Base-by-base conservation (phyloP, 129 eudicot genomes). In the Rutidosis leptorrhynchoides region DNA sequence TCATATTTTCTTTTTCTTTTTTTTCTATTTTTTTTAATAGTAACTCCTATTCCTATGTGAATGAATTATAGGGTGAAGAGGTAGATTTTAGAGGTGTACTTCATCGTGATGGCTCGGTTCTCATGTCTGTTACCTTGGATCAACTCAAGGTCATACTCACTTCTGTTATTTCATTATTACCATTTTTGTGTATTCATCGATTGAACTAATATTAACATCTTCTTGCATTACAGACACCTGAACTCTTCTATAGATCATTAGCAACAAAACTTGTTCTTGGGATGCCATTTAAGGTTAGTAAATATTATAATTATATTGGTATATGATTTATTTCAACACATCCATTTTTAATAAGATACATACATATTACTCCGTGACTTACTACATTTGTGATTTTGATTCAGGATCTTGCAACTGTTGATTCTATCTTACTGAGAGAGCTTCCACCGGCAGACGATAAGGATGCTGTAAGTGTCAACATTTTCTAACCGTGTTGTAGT, bases 71-170 rank as follows among this genome's bases (percentile, higher is more conserved):
- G 99, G 99, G 95, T 66, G 99, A 93, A 68, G 99, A 88, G 77
- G 99, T 93, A 37, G 99, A 93, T 75, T 93, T 73, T 59, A 80
- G 99, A 73, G 96, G 96, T 33, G 95, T 78, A 68, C 95, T 93
- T 48, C 99, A 93, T 68, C 96, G 99, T 62, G 99, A 93, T 84
- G 99, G 99, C 52, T 93, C 99, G 69, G 99, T 93, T 69, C 83
- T 93, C 75, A 88, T 93, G 97, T 80, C 92, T 62, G 92, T 89
- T 77, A 64, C 99, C 63, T 65, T 88, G 63, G 86, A 88, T 67
- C 95, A 88, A 65, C 75, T 93, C 70, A 93, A 93, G 98, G 98
- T 93, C 27, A 40, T 48, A 43, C 49, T 19, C 57, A 2, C 14
- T 17, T 46, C 40, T 65, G 6, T 37, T 27, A 28, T 33, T 62